Evolutionary conservation across 1,284 basidiomycete genomes (phyloP), one percentile per base, ranked within the genome.

Genomic region (Malassezia globosa): DNA sequence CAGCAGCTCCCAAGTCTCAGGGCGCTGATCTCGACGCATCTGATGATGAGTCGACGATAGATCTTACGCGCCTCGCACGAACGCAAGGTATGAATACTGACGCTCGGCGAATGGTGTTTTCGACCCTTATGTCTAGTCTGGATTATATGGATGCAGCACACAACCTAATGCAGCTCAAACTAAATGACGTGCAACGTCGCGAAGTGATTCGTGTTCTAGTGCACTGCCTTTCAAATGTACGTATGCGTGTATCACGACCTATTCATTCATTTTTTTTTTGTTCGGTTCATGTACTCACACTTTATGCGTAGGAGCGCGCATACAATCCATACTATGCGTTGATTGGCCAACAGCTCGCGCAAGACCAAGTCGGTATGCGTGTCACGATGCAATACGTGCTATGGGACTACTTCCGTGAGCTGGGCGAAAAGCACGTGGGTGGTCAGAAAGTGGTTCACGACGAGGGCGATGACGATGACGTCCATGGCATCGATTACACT

Each of bases 11-110:
- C 7, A n/a, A n/a, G n/a, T n/a, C n/a, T n/a, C n/a, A n/a, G n/a
- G n/a, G n/a, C n/a, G n/a, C n/a, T n/a, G n/a, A n/a, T n/a, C n/a
- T n/a, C n/a, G n/a, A n/a, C n/a, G n/a, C n/a, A n/a, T n/a, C n/a
- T n/a, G 41, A 33, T 6, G 42, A 18, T 13, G 19, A 10, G 35
- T 41, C 53, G 13, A 51, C 56, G 16, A 24, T 46, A 1, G 74
- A 77, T 10, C 74, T 97, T 26, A 62, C 84, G 26, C 83, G 82
- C 56, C 77, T 96, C 11, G 92, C 92, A 1, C 78, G 82, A 56
- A 83, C 82, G 66, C 94, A 97, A 68, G 94, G 94, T 19, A 97
- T 99, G 92, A 97, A 97, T 69, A 96, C 92, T 0, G 90, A 95
- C 58, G 83, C 95, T 25, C 79, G 92, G 27, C 77, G 88, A 47